phyloP scores from a whole-genome alignment of 441 rosid species.

The Metrosideros polymorpha region DNA sequence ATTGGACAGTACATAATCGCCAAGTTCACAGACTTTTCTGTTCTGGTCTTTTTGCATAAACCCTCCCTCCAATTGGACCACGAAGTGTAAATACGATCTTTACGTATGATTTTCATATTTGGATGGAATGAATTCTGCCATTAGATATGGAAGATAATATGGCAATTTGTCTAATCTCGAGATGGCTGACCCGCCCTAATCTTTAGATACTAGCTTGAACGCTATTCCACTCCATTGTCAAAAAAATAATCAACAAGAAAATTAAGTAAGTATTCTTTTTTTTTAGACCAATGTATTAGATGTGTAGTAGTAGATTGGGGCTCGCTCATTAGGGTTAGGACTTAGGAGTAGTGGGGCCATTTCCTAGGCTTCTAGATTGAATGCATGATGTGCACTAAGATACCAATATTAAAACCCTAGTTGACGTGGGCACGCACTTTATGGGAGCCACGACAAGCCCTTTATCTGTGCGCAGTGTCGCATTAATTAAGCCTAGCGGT shows the following conservation, averaged over 20 bases:
- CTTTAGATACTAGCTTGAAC: neutral
- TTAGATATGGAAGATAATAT: too few species aligned
- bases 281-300: neutral
- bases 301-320: neutral
- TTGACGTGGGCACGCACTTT: neutral
- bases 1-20: neutral
- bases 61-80: too few species aligned
- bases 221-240: neutral
- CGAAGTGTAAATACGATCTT: neutral
- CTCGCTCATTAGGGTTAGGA: neutral
- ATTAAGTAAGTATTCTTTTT: too few species aligned
- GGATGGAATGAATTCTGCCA: neutral
- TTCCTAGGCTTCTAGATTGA: neutral
- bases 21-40: too few species aligned
- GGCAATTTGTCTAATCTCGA: neutral
- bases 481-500: neutral
- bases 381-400: accelerated
- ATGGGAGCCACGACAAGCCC: neutral
- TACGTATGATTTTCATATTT: neutral
- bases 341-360: neutral
- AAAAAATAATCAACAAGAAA: neutral
- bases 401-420: neutral
- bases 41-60: too few species aligned
- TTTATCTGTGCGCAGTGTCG: neutral
- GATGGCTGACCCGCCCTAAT: neutral